Evolutionary conservation across 2,329 filamentous ascomycete genomes (phyloP).

Genomic region (Onygenales sp.): DNA sequence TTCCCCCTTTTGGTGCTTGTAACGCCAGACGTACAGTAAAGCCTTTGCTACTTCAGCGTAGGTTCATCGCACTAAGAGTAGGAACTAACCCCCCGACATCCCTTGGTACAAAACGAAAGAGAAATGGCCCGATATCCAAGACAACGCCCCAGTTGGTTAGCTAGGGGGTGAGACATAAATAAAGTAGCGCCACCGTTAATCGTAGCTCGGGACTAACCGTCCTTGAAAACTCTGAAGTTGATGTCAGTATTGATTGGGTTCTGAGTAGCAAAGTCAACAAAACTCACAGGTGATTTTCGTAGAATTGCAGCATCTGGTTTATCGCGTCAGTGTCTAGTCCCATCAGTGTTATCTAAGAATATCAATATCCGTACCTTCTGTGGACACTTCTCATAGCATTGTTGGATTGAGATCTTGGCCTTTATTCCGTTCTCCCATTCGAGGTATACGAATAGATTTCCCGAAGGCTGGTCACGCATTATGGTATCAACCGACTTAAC

Average conservation of each 20-base stretch:
- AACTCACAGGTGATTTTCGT: constrained; percentile 39
- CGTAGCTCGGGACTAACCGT: constrained; percentile 11
- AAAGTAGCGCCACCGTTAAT: not conserved
- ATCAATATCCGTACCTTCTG: constrained; percentile 21
- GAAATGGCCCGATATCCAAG: not conserved
- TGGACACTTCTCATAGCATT: constrained; percentile 35
- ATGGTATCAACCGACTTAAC: constrained; percentile 35
- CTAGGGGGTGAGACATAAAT: not conserved
- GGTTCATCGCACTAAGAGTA: no score
- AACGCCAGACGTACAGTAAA: no score
- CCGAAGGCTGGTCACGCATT: constrained; percentile 24
- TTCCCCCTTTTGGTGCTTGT: no score
- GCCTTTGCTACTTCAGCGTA: no score
- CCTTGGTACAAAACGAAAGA: no score
- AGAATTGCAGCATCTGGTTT: constrained; percentile 38
- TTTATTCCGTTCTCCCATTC: constrained; percentile 37
- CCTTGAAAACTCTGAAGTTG: constrained; percentile 26
- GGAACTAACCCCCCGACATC: no score
- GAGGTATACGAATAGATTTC: constrained; percentile 29
- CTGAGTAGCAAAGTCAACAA: not conserved
- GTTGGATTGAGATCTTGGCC: constrained; percentile 31
- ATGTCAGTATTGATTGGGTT: constrained; percentile 8
- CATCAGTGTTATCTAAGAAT: not conserved
- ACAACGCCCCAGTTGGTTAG: no score
- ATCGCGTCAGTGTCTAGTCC: not conserved